A percentile compares a stretch with the other conserved stretches of the same genome.
These are phyloP conservation scores for Fusarium sp. DNA, from an alignment of 2,329 filamentous ascomycete genomes.

Conservation along the genomic window DNA sequence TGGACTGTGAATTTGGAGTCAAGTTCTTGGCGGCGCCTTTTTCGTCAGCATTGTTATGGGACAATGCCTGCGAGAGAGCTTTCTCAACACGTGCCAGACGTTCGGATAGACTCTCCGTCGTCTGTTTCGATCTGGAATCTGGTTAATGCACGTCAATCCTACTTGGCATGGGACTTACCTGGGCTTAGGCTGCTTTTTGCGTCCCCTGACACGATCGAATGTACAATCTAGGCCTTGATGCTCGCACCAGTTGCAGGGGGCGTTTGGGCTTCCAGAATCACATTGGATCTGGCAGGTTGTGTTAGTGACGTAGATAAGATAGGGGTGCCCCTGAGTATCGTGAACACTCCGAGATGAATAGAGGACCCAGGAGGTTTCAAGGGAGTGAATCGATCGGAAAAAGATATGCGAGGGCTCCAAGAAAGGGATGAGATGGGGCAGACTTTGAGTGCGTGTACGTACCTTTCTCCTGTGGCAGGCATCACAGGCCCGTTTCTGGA, in stretches of 20 bases:
- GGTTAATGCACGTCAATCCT: background rate
- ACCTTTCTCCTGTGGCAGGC: slow-evolving; percentile 46
- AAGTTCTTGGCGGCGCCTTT: slow-evolving; percentile 5
- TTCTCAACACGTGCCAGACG: slow-evolving; percentile 43
- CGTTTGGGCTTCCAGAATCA: slow-evolving; percentile 18
- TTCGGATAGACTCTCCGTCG: slow-evolving; percentile 36
- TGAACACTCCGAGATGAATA: no score
- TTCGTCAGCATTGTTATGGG: background rate
- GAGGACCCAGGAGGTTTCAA: slow-evolving; percentile 8
- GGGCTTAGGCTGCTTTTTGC: slow-evolving; percentile 34
- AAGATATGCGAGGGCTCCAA: background rate
- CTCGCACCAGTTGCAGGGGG: slow-evolving; percentile 45
- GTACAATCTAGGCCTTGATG: slow-evolving; percentile 45
- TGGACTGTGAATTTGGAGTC: slow-evolving; percentile 10
- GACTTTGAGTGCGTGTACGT: slow-evolving; percentile 15
- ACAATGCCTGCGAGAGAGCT: slow-evolving; percentile 38
- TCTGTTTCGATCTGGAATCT: slow-evolving; percentile 23
- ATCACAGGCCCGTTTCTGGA: slow-evolving; percentile 42
- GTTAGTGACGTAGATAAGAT: slow-evolving; percentile 9
- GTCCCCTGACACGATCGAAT: slow-evolving; percentile 44
- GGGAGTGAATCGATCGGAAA: slow-evolving; percentile 7
- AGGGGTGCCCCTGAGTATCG: no score
- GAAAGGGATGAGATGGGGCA: slow-evolving; percentile 3
- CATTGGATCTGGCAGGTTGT: slow-evolving; percentile 39
- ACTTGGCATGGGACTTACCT: slow-evolving; percentile 24